Percentiles rank a stretch among this genome's conserved stretches.
Evolutionary conservation across 345 rosid species (phyloP).

Genomic region (Rhodamnia rubescens): DNA sequence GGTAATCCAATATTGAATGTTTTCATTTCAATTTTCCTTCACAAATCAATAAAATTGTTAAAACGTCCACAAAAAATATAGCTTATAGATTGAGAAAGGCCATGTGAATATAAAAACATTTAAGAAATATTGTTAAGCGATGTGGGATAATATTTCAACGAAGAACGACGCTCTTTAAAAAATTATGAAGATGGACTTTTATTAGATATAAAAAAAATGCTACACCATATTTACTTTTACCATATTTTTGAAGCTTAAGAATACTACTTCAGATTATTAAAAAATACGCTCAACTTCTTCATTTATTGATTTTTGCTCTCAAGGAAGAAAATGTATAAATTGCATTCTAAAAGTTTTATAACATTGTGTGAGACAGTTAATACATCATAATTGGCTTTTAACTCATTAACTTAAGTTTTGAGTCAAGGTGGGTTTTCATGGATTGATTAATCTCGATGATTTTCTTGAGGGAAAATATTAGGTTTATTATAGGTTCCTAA

Average conservation of each 20-base stretch:
- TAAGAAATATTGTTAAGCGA: too few relatives aligned
- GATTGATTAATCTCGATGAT: not conserved
- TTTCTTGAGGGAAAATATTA: accelerated
- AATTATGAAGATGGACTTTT: not conserved
- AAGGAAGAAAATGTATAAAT: accelerated
- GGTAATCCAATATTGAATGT: not conserved
- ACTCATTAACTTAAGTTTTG: not conserved
- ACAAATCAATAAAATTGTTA: not conserved
- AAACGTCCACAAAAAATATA: too few relatives aligned
- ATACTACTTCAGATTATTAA: not conserved
- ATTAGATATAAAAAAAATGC: not conserved
- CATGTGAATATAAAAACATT: too few relatives aligned
- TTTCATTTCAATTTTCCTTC: not conserved
- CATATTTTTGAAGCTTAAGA: not conserved
- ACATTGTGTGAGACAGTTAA: accelerated
- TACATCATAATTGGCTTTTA: not conserved
- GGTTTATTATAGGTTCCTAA: not conserved
- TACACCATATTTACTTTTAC: not conserved
- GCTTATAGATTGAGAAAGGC: too few relatives aligned
- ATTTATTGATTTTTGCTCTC: not conserved
- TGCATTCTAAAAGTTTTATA: not conserved
- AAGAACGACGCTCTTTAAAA: not conserved
- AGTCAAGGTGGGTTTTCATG: not conserved
- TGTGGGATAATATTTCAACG: too few relatives aligned
- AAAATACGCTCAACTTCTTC: not conserved